phyloP scores from a whole-genome alignment of 2,329 filamentous ascomycete species.

The Elsinoe australis region DNA sequence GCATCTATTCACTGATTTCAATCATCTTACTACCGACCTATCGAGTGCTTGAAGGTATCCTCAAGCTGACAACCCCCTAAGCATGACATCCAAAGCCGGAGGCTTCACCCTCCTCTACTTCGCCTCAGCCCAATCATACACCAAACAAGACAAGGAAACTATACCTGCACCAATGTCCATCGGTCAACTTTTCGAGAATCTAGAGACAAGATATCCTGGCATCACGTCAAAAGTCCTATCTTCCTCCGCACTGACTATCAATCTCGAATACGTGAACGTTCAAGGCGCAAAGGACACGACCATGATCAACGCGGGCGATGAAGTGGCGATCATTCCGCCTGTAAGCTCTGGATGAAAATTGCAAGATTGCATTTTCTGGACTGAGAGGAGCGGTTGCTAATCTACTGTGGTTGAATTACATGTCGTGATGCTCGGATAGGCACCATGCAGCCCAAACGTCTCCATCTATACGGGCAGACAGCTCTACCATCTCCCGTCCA shows the following conservation, averaged over 20 bases:
- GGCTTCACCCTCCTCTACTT: slow-evolving; percentile 74
- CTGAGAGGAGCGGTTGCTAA: too few species aligned
- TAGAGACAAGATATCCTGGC: slow-evolving; percentile 64
- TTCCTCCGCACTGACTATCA: slow-evolving; percentile 70
- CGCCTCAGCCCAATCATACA: slow-evolving; percentile 64
- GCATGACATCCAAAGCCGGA: not conserved
- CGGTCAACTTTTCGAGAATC: slow-evolving; percentile 53
- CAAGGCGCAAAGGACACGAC: slow-evolving; percentile 39
- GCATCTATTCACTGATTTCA: too few species aligned
- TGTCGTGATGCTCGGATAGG: too few species aligned
- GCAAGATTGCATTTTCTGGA: not conserved
- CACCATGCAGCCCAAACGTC: too few species aligned
- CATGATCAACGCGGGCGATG: slow-evolving; percentile 63
- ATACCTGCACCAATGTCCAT: slow-evolving; percentile 60
- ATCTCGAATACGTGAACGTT: slow-evolving; percentile 72
- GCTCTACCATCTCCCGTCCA: not conserved
- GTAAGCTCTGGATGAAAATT: slow-evolving; percentile 77
- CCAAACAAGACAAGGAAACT: slow-evolving; percentile 57
- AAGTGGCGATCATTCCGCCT: slow-evolving; percentile 80
- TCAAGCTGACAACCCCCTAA: too few species aligned
- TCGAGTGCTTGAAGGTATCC: too few species aligned
- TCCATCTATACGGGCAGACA: too few species aligned
- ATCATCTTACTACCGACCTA: too few species aligned
- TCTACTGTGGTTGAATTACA: too few species aligned
- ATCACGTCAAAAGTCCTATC: slow-evolving; percentile 61